Evolutionary conservation across 2,329 filamentous ascomycete species (phyloP), one percentile per base, ranked within the genome.

Genomic region (Cladosporium oxysporum): DNA sequence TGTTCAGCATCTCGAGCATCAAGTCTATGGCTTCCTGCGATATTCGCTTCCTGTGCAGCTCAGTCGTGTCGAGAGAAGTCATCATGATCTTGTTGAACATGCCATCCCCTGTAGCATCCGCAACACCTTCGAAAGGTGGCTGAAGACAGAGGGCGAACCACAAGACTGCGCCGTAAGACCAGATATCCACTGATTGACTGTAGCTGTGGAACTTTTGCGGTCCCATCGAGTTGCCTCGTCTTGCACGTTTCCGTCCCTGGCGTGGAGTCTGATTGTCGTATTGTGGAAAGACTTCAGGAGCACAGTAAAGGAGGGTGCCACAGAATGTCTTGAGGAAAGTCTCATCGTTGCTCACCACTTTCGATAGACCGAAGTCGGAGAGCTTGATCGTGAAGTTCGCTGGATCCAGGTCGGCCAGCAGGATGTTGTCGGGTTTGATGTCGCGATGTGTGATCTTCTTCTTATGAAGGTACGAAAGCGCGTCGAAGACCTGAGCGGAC

Each of bases 261-360:
- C 84, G 83, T 44, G 83, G 84, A 44, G 88, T 83, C 67, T 88
- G 85, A n/a, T 86, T 88, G 58, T 87, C 82, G 71, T 91, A 89
- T 72, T 96, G 90, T 59, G 91, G 92, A 74, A 98, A 99, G 2
- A 99, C 94, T 75, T 99, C 95, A 0, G 95, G 95, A 0, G 95
- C 95, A 76, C 95, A 98, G 79, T 98, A 99, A 3, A 99, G 82
- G 31, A 99, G 82, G 0, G 95, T 99, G 35, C 96, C 95, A 75
- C 95, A 99, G 74, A 99, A 99, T 0, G 95, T 99, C 76, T 93
- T 92, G 44, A 98, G 82, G 74, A 97, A 97, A 0, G 94, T 97
- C 73, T 96, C 90, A 69, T 92, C 90, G 70, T 92, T 92, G 59
- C 75, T 72, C 55, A 97, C 89, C 77, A 96, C 93, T 76, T 99